phyloP scores from a whole-genome alignment of 2,329 filamentous ascomycete genomes.

The Pleoardoris graminearum region DNA sequence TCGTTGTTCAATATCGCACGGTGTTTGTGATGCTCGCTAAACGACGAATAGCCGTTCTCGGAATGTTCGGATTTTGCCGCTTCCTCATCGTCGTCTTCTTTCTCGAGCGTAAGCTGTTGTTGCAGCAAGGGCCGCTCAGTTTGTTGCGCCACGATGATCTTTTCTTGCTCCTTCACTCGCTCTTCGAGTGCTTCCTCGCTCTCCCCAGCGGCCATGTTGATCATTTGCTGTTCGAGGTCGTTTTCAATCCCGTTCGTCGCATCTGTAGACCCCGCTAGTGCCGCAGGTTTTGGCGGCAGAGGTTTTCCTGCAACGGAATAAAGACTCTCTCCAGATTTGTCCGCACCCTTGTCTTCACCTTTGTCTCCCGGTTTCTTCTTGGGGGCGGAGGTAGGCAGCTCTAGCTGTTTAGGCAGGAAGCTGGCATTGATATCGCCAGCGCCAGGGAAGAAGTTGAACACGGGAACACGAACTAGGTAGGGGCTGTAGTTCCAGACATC shows the following conservation, averaged over 20 bases:
- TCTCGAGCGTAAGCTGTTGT: constrained; percentile 88
- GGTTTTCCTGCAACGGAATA: constrained; percentile 29
- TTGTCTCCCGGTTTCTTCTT: constrained; percentile 25
- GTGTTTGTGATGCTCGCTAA: constrained; percentile 47
- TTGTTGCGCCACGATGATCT: constrained; percentile 83
- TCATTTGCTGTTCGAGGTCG: constrained; percentile 72
- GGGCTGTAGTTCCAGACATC: constrained; percentile 95
- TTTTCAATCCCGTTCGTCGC: constrained; percentile 53
- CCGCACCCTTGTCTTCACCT: constrained; percentile 9
- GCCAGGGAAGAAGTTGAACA: constrained; percentile 97
- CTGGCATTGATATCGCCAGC: constrained; percentile 99
- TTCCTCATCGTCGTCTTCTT: constrained; percentile 70
- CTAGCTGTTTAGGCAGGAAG: constrained; percentile 78
- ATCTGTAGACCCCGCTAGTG: constrained; percentile 15
- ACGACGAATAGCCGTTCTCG: constrained; percentile 45
- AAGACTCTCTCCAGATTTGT: background rate
- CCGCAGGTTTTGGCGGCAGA: constrained; percentile 2
- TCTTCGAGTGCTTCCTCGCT: constrained; percentile 69
- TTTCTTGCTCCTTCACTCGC: constrained; percentile 84
- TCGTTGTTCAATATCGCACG: constrained; percentile 82
- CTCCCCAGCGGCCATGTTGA: constrained; percentile 74
- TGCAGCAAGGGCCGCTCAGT: constrained; percentile 87
- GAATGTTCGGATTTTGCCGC: constrained; percentile 48
- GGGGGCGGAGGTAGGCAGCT: constrained; percentile 32
- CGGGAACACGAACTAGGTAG: constrained; percentile 91